Percentiles rank a stretch among this genome's conserved stretches.
Conservation (phyloP, 2,329 filamentous ascomycete species). For the Aaosphaeria pasadenensis region DNA sequence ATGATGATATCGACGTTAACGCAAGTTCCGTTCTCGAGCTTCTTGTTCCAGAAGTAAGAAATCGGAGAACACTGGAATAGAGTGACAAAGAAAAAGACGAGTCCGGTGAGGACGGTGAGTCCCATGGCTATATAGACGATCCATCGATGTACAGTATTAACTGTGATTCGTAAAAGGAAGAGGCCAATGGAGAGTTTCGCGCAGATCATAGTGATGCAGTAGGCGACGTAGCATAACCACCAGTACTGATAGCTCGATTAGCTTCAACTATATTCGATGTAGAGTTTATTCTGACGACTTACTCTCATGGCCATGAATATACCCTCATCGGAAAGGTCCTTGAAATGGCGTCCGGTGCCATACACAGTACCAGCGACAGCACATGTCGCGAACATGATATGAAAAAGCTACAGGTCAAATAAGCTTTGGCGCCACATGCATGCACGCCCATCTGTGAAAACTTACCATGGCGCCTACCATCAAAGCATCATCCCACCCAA, state of each 20-base stretch:
- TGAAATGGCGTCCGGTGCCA: slow-evolving; percentile 32
- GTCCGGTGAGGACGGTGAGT: slow-evolving; percentile 34
- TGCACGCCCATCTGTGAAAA: neutral
- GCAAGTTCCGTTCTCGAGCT: slow-evolving; percentile 39
- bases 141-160: slow-evolving; percentile 23
- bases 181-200: slow-evolving; percentile 33
- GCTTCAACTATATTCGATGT: neutral
- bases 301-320: slow-evolving; percentile 28
- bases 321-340: slow-evolving; percentile 15
- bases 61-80: slow-evolving; percentile 51
- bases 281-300: slow-evolving; percentile 2
- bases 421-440: slow-evolving; percentile 1
- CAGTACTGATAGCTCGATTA: slow-evolving; percentile 19
- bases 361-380: slow-evolving; percentile 28
- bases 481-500: slow-evolving; percentile 33
- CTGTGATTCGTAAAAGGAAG: slow-evolving; percentile 33
- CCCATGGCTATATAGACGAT: slow-evolving; percentile 39
- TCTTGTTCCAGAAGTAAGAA: slow-evolving; percentile 49
- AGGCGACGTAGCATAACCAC: slow-evolving; percentile 35
- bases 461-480: slow-evolving; percentile 30
- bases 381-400: slow-evolving; percentile 29
- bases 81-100: slow-evolving; percentile 46
- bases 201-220: slow-evolving; percentile 29
- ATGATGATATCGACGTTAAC: slow-evolving; percentile 41
- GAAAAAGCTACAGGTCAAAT: slow-evolving; percentile 11